Base-by-base conservation (phyloP, 192 early-diverging fungal species). In the Podila horticola region DNA sequence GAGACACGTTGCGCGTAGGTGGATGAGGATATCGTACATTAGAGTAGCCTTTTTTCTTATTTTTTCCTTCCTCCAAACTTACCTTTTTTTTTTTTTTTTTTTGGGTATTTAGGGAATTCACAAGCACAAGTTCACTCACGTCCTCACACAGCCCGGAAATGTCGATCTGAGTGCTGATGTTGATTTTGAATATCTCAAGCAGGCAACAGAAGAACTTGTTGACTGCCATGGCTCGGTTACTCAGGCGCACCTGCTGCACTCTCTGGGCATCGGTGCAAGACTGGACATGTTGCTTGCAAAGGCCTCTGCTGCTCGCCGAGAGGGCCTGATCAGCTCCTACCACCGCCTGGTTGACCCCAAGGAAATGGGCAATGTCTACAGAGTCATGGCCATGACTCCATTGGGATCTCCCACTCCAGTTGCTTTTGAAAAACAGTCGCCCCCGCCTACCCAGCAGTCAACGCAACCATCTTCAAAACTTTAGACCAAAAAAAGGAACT, bases 151-250 rank as follows among this genome's bases (percentile, higher is more conserved):
- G 12, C 97, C 97, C 9, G 97, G 98, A 6, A 88, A 89, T 3
- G 88, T 91, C 36, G 98, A 99, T 88, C 84, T 99, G 28, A 97
- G 93, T 55, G 93, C 91, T 1, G 94, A 99, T 84, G 97, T 99
- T 1, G 95, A 98, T 69, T 99, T 98, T 83, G 71, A 86, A 28
- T 88, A 90, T 62, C 71, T 97, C 50, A 90, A 90, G 55, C 79
- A 85, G n/a, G 91, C 91, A 0, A 83, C 86, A 29, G 79, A 75
- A 50, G 72, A 74, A 36, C 64, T 72, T 82, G 90, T 90, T 12
- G 63, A 82, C 31, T 86, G 88, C 58, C 85, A 90, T 84, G 96
- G 95, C 0, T 94, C 95, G 15, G 76, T 97, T 6, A 94, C 92
- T 12, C 97, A 98, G 75, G 88, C 90, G 20, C 69, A 88, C 15